A percentile compares a stretch with the other conserved stretches of the same genome.
Evolutionary conservation across 2,329 filamentous ascomycete species (phyloP).

Genomic region (Fusarium humuli): DNA sequence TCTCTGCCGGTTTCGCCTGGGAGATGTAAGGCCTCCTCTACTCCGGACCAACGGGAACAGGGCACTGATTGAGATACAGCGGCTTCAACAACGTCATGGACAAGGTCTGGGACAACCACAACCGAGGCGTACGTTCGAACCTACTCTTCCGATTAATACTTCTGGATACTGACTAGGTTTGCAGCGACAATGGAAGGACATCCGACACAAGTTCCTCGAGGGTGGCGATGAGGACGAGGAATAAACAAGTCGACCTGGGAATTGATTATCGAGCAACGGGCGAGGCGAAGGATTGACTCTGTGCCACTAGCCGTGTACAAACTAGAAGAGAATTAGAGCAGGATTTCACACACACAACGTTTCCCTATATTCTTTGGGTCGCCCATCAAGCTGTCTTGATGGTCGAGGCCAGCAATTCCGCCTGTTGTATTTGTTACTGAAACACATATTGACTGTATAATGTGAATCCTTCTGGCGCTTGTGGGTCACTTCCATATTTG

Average conservation of each 20-base stretch:
- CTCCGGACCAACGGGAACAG: constrained; percentile 34
- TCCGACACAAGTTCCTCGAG: constrained; percentile 88
- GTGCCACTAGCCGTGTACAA: constrained; percentile 52
- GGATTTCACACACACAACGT: constrained; percentile 38
- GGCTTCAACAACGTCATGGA: constrained; percentile 85
- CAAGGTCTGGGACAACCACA: constrained; percentile 89
- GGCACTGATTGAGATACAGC: constrained; percentile 63
- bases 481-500: not conserved
- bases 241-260: constrained; percentile 26
- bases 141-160: not conserved
- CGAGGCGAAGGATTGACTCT: constrained; percentile 41
- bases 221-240: constrained; percentile 64
- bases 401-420: not conserved
- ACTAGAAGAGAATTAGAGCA: constrained; percentile 48
- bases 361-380: constrained; percentile 28
- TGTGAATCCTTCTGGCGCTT: constrained; percentile 10
- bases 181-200: constrained; percentile 99
- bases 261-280: constrained; percentile 34
- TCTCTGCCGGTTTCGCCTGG: constrained; percentile 87
- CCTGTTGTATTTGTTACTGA: not conserved
- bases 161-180: constrained; percentile 44
- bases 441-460: constrained; percentile 2
- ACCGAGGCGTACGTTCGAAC: constrained; percentile 81
- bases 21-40: constrained; percentile 78
- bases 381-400: not conserved